These are phyloP conservation scores for Ogataea ganodermae DNA, from an alignment of 805 yeast genomes.

Conservation along the genomic window DNA sequence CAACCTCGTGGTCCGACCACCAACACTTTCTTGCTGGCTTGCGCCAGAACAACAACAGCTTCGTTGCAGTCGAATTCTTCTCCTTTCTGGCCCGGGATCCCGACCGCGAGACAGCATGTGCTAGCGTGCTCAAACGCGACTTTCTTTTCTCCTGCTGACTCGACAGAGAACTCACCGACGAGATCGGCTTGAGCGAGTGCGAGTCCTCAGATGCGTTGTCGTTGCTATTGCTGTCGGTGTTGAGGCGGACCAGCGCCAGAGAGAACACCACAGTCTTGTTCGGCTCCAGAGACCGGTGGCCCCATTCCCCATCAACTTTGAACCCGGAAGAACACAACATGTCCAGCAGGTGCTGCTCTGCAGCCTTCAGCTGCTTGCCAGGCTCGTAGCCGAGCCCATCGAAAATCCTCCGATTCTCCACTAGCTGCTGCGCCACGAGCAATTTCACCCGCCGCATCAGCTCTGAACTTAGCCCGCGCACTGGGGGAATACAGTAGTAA, in stretches of 20 bases:
- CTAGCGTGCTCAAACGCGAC: slow-evolving; percentile 62
- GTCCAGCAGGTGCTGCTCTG: slow-evolving; percentile 91
- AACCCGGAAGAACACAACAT: slow-evolving; percentile 95
- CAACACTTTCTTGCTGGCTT: slow-evolving; percentile 98
- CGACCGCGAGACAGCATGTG: slow-evolving; percentile 54
- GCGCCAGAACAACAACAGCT: slow-evolving; percentile 88
- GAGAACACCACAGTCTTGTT: slow-evolving; percentile 85
- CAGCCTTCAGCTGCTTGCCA: slow-evolving; percentile 68
- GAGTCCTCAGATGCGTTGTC: slow-evolving; percentile 23
- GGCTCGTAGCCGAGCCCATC: slow-evolving; percentile 71
- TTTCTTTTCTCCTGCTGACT: slow-evolving; percentile 39
- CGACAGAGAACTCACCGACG: slow-evolving; percentile 24
- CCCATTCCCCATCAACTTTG: slow-evolving; percentile 70
- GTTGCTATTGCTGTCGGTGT: slow-evolving; percentile 26
- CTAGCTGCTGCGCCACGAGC: slow-evolving; percentile 69
- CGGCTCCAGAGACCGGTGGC: slow-evolving; percentile 84
- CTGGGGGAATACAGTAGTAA: slow-evolving; percentile 85
- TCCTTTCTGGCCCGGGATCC: slow-evolving; percentile 39
- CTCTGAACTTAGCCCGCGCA: slow-evolving; percentile 52
- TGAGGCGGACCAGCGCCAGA: slow-evolving; percentile 67
- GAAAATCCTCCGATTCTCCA: slow-evolving; percentile 62
- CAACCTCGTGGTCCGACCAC: slow-evolving; percentile 78
- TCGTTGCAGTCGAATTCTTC: slow-evolving; percentile 45
- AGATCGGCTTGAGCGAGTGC: slow-evolving; percentile 36
- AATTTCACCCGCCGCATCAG: slow-evolving; percentile 70